These are phyloP conservation scores for Phytophthora crassamura DNA, from an alignment of 352 stramenopile species.

Conservation along the genomic window DNA sequence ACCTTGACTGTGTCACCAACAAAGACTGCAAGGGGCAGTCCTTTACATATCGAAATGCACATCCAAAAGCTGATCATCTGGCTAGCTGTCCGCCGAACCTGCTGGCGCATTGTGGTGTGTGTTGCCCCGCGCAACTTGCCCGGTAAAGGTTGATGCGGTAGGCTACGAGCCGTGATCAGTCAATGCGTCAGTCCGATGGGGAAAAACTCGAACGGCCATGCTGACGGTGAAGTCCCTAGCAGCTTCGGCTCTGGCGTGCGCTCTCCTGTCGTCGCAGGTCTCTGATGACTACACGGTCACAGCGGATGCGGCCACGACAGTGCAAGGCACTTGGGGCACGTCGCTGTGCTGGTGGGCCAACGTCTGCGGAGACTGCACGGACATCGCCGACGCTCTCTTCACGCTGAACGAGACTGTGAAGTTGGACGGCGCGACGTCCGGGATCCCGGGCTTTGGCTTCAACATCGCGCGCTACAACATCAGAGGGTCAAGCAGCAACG, in stretches of 20 bases:
- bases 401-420: conserved; percentile 38
- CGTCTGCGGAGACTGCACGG: conserved; percentile 44
- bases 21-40: too few species aligned
- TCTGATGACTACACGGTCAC: conserved; percentile 34
- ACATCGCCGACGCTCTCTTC: conserved; percentile 54
- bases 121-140: too few species aligned
- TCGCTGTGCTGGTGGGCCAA: conserved; percentile 63
- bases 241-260: conserved; percentile 21
- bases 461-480: conserved; percentile 65
- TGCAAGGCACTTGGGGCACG: conserved; percentile 46
- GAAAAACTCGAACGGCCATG: conserved; percentile 17
- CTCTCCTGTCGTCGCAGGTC: conserved; percentile 22
- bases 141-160: too few species aligned
- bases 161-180: too few species aligned
- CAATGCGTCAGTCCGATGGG: neutral
- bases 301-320: conserved; percentile 24
- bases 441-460: conserved; percentile 44
- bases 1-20: too few species aligned
- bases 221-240: conserved; percentile 27
- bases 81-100: conserved; percentile 13
- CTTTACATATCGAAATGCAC: conserved; percentile 6
- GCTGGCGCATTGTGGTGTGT: too few species aligned
- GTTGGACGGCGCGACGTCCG: conserved; percentile 15
- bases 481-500: conserved; percentile 41
- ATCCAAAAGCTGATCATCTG: conserved; percentile 13